Evolutionary conservation across 2,329 filamentous ascomycete genomes (phyloP).

Genomic region (Trichoderma cornu-damae): DNA sequence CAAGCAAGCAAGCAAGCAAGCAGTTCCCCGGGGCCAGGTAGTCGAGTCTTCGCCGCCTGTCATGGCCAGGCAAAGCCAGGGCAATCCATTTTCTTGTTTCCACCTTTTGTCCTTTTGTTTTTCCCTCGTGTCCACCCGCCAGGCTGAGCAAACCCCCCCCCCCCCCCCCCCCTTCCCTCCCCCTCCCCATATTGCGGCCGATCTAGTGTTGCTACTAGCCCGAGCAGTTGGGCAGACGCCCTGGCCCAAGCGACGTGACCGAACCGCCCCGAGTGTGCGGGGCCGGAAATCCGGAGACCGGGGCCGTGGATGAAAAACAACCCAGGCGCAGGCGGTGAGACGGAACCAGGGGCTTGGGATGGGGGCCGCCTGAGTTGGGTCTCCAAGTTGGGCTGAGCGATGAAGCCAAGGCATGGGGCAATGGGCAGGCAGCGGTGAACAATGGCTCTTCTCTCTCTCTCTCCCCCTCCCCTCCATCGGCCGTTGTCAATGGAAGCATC

Average conservation of each 20-base stretch:
- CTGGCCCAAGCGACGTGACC: conserved; percentile 5
- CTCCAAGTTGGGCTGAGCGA: conserved; percentile 5
- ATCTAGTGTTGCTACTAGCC: neutral
- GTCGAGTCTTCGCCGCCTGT: neutral
- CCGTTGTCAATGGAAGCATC: neutral
- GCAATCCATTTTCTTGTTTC: neutral
- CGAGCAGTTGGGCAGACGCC: conserved; percentile 2
- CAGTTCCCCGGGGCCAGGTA: no score
- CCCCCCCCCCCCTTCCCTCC: neutral
- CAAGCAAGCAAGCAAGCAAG: no score
- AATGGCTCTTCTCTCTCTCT: no score
- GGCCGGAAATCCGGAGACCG: conserved; percentile 20
- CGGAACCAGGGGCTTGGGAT: neutral
- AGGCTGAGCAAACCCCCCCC: neutral
- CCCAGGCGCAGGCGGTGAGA: conserved; percentile 16
- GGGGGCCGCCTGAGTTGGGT: neutral
- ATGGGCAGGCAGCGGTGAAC: conserved; percentile 13
- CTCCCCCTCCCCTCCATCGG: neutral
- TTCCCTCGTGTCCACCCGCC: neutral
- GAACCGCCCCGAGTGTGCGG: conserved; percentile 17
- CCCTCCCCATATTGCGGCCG: neutral
- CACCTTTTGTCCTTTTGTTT: neutral
- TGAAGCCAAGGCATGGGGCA: conserved; percentile 4
- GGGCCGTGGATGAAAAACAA: conserved; percentile 14
- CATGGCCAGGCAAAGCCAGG: neutral